Evolutionary conservation across 1,284 basidiomycete genomes (phyloP).

Genomic region (Phylloboletellus chloephorus): DNA sequence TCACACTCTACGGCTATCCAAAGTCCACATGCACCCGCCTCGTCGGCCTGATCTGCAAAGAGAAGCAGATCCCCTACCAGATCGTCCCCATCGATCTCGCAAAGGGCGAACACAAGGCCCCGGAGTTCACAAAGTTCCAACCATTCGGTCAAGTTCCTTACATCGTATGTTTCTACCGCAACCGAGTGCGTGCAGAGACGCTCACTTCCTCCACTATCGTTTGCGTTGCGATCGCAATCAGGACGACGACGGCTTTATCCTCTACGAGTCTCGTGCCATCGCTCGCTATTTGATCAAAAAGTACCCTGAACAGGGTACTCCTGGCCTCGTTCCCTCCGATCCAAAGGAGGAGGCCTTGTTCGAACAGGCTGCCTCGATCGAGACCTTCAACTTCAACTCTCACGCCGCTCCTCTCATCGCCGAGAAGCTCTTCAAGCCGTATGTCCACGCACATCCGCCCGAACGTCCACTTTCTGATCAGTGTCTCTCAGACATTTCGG

Average conservation of each 20-base stretch:
- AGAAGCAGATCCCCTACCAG: constrained; percentile 50
- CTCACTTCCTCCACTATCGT: no score
- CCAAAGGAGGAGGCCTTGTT: constrained; percentile 29
- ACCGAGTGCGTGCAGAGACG: not conserved
- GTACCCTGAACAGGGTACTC: constrained; percentile 35
- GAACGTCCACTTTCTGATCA: not conserved
- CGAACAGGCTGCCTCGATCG: constrained; percentile 30
- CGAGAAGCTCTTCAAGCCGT: constrained; percentile 35
- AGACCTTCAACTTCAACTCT: constrained; percentile 31
- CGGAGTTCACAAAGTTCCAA: constrained; percentile 43
- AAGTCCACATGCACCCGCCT: constrained; percentile 44
- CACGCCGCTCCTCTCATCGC: constrained; percentile 13
- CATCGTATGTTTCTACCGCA: constrained; percentile 38
- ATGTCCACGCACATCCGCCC: constrained; percentile 22
- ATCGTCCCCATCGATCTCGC: constrained; percentile 39
- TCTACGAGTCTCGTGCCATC: constrained; percentile 54
- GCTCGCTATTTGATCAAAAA: constrained; percentile 44
- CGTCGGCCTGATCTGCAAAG: constrained; percentile 42
- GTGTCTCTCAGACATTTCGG: constrained; percentile 2
- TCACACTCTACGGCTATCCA: constrained; percentile 44
- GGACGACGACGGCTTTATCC: constrained; percentile 43
- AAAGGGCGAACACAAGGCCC: constrained; percentile 45
- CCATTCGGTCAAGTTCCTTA: constrained; percentile 67
- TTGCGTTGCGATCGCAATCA: constrained; percentile 7
- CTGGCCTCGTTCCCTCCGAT: constrained; percentile 32